These are phyloP conservation scores for Croton laevigatus DNA, from an alignment of 441 rosid genomes.

Conservation along the genomic window DNA sequence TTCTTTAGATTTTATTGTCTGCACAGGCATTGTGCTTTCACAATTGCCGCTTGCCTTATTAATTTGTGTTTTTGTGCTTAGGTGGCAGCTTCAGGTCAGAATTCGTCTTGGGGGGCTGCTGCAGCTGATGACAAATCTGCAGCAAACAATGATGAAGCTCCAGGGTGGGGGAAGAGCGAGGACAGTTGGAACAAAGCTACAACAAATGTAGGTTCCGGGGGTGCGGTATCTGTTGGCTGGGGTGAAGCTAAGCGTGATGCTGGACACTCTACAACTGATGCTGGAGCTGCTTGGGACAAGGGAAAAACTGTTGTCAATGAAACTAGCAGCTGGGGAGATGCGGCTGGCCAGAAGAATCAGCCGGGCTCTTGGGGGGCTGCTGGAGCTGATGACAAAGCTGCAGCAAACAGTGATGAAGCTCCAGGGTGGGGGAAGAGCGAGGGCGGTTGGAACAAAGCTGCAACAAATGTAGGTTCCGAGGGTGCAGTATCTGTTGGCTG, in stretches of 20 bases:
- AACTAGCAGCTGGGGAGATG: conserved; percentile 25
- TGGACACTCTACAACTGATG: conserved; percentile 28
- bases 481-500: conserved; percentile 38
- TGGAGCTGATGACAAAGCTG: conserved; percentile 33
- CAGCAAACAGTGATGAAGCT: conserved; percentile 25
- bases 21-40: neutral
- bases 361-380: conserved; percentile 33
- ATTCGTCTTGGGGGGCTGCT: conserved; percentile 52
- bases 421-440: conserved; percentile 27
- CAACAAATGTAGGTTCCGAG: conserved; percentile 32
- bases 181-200: conserved; percentile 55
- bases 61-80: conserved; percentile 12
- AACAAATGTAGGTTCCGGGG: conserved; percentile 31
- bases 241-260: conserved; percentile 22
- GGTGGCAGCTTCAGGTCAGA: conserved; percentile 34
- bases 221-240: conserved; percentile 40
- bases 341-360: conserved; percentile 18
- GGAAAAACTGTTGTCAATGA: conserved; percentile 27
- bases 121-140: conserved; percentile 38
- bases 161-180: conserved; percentile 35
- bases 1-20: neutral
- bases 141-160: conserved; percentile 33
- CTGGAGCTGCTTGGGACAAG: conserved; percentile 27
- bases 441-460: conserved; percentile 48
- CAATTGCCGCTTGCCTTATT: neutral